These are phyloP conservation scores for Paspalum notatum DNA, from an alignment of 176 grass and related monocot species.

Conservation along the genomic window DNA sequence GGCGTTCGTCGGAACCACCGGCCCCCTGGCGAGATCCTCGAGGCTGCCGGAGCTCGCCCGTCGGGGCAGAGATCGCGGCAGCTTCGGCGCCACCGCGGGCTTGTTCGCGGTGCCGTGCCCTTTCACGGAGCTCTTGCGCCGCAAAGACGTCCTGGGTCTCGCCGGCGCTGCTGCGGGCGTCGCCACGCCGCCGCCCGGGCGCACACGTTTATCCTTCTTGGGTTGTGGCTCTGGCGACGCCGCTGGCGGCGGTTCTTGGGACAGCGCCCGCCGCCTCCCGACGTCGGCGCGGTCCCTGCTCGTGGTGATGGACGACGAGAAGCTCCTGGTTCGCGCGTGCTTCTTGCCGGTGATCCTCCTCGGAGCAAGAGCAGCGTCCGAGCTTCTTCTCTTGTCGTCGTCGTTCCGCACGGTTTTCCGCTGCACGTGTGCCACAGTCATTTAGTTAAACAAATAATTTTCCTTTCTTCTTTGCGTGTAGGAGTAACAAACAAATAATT, in stretches of 20 bases:
- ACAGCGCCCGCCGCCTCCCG: slow-evolving; percentile 29
- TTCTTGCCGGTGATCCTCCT: slow-evolving; percentile 51
- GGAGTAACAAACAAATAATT: too few relatives aligned
- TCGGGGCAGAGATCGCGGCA: slow-evolving; percentile 35
- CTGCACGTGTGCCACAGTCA: slow-evolving; percentile 18
- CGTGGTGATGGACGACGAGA: slow-evolving; percentile 26
- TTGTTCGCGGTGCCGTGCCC: not conserved
- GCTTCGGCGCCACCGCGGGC: not conserved
- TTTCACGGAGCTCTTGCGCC: slow-evolving; percentile 20
- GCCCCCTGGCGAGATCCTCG: not conserved
- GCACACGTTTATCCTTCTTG: not conserved
- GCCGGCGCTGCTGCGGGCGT: not conserved
- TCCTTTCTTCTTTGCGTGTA: too few relatives aligned
- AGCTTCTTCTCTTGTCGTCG: slow-evolving; percentile 43
- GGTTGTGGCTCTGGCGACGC: not conserved
- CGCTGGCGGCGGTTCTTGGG: slow-evolving; percentile 37
- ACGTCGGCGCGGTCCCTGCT: slow-evolving; percentile 8
- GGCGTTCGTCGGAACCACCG: not conserved
- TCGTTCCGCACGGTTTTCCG: slow-evolving; percentile 9
- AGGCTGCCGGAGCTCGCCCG: slow-evolving; percentile 17
- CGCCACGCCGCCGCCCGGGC: not conserved
- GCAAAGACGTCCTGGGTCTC: slow-evolving; percentile 5
- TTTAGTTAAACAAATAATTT: not conserved
- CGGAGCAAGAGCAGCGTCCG: slow-evolving; percentile 37
- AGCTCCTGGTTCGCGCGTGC: slow-evolving; percentile 46